Percentiles rank a stretch among this genome's conserved stretches.
Conservation (phyloP, 2,329 filamentous ascomycete genomes). For the Exophiala sideris region DNA sequence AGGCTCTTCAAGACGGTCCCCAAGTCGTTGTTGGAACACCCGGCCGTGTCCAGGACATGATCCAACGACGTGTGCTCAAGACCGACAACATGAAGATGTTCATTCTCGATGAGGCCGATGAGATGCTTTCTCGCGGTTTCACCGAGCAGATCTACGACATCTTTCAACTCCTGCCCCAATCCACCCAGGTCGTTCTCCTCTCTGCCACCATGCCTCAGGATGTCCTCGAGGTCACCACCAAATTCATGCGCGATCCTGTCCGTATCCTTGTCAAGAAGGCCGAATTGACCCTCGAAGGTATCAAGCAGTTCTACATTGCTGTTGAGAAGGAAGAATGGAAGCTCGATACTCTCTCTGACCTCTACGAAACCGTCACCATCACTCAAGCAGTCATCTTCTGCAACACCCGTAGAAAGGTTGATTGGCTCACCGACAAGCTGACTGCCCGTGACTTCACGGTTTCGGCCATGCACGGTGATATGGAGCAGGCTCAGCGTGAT, state of each 20-base stretch:
- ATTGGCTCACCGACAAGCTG: slow-evolving; percentile 99
- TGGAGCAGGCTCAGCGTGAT: slow-evolving; percentile 97
- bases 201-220: slow-evolving; percentile 99
- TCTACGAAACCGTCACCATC: slow-evolving; percentile 99
- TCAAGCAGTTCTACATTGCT: slow-evolving; percentile 99
- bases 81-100: slow-evolving; percentile 99
- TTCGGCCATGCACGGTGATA: slow-evolving; percentile 99
- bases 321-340: slow-evolving; percentile 99
- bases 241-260: slow-evolving; percentile 99
- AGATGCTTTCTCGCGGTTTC: slow-evolving; percentile 99
- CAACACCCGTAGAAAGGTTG: slow-evolving; percentile 99
- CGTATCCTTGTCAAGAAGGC: slow-evolving; percentile 99
- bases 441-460: slow-evolving; percentile 98
- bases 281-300: slow-evolving; percentile 98
- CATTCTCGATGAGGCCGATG: slow-evolving; percentile 97
- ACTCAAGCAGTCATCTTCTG: slow-evolving; percentile 99
- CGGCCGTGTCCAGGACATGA: slow-evolving; percentile 99
- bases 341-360: slow-evolving; percentile 95
- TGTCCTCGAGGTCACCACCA: slow-evolving; percentile 98
- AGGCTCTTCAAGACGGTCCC: slow-evolving; percentile 90
- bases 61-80: slow-evolving; percentile 94
- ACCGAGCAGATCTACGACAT: slow-evolving; percentile 99
- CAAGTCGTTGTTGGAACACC: slow-evolving; percentile 98
- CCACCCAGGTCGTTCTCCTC: slow-evolving; percentile 95
- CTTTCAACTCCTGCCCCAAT: slow-evolving; percentile 97